A percentile compares a stretch with the other conserved stretches of the same genome.
Evolutionary conservation across 1,284 basidiomycete genomes (phyloP).

Genomic region (Heterobasidion occidentale): DNA sequence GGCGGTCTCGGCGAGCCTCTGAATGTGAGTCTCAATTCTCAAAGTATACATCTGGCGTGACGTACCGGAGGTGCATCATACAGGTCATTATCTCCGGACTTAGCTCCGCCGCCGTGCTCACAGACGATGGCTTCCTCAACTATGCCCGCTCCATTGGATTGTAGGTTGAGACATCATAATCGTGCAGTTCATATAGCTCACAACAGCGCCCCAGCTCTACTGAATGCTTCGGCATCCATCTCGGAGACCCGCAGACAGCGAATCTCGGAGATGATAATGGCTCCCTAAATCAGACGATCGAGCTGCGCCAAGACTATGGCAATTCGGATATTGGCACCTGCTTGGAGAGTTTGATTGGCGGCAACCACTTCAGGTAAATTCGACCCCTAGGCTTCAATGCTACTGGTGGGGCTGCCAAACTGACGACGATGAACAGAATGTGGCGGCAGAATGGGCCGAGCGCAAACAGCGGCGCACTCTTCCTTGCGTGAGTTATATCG

Average conservation of each 20-base stretch:
- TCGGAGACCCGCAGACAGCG: slow-evolving; percentile 55
- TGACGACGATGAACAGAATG: slow-evolving; percentile 34
- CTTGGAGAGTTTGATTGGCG: slow-evolving; percentile 53
- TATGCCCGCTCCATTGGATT: slow-evolving; percentile 61
- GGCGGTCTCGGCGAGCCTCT: slow-evolving; percentile 58
- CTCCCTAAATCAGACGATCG: slow-evolving; percentile 50
- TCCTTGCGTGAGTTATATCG: slow-evolving; percentile 44
- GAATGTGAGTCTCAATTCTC: slow-evolving; percentile 34
- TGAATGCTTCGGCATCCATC: slow-evolving; percentile 66
- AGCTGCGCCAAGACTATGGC: slow-evolving; percentile 65
- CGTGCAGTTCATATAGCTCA: neutral
- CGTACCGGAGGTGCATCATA: slow-evolving; percentile 31
- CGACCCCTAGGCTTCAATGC: neutral
- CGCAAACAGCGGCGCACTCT: slow-evolving; percentile 57
- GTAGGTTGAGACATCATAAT: slow-evolving; percentile 24
- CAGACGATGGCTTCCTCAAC: slow-evolving; percentile 50
- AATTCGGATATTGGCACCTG: slow-evolving; percentile 49
- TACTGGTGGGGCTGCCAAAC: neutral
- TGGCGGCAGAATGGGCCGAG: slow-evolving; percentile 66
- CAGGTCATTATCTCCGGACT: slow-evolving; percentile 53
- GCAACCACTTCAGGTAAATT: slow-evolving; percentile 54
- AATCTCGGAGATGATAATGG: slow-evolving; percentile 67
- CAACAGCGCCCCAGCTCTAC: slow-evolving; percentile 36
- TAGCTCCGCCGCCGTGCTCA: slow-evolving; percentile 63
- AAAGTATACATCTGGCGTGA: neutral